Conservation (phyloP, 2,329 filamentous ascomycete genomes). For the Curvularia sp. region DNA sequence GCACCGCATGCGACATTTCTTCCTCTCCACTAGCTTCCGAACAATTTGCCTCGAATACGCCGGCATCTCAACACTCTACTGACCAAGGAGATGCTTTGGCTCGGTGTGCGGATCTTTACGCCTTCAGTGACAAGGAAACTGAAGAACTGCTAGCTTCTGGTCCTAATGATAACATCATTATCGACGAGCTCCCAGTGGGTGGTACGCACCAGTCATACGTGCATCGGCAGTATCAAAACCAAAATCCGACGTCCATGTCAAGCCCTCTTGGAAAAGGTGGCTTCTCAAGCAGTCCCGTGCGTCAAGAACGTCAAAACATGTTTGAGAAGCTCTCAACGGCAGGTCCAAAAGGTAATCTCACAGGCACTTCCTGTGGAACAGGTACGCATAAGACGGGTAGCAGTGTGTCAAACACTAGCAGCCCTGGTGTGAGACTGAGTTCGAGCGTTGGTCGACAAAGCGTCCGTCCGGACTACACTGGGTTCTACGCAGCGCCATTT, state of each 20-base stretch:
- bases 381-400: constrained; percentile 50
- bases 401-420: constrained; percentile 50
- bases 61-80: constrained; percentile 21
- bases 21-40: constrained; percentile 17
- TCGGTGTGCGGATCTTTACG: constrained; percentile 26
- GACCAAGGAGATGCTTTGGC: background rate
- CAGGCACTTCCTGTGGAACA: constrained; percentile 47
- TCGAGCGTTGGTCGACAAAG: constrained; percentile 29
- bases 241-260: background rate
- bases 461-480: constrained; percentile 21
- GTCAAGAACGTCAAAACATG: constrained; percentile 40
- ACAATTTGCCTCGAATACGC: constrained; percentile 27
- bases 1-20: constrained; percentile 17
- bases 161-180: constrained; percentile 48
- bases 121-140: constrained; percentile 44
- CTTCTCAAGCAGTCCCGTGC: constrained; percentile 4
- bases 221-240: constrained; percentile 9
- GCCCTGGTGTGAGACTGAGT: constrained; percentile 35
- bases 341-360: constrained; percentile 49
- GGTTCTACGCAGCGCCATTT: constrained; percentile 36
- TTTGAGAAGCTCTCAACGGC: constrained; percentile 47
- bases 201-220: background rate
- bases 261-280: constrained; percentile 13
- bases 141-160: constrained; percentile 47
- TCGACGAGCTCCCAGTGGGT: constrained; percentile 25